phyloP scores from a whole-genome alignment of 2,329 filamentous ascomycete species.

The Biscogniauxia sp. region DNA sequence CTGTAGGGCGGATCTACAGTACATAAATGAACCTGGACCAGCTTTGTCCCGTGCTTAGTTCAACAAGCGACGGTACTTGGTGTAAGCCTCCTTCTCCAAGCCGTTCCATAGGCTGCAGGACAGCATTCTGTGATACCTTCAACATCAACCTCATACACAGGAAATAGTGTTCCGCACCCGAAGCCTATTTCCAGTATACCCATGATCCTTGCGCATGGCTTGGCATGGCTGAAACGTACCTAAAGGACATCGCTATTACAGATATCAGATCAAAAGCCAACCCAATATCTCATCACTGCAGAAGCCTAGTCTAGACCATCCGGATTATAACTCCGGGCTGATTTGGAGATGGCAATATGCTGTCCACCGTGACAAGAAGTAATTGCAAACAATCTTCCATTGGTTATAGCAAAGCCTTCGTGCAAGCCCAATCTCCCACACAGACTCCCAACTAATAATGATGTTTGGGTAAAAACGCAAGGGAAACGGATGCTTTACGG shows the following conservation, averaged over 20 bases:
- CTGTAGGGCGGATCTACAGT: not conserved
- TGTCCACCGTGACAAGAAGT: constrained; percentile 12
- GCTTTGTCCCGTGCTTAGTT: not conserved
- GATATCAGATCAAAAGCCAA: not conserved
- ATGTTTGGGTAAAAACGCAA: constrained; percentile 15
- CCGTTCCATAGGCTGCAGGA: not conserved
- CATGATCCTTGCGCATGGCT: not conserved
- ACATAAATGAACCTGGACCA: not conserved
- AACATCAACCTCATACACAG: not conserved
- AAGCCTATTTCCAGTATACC: not conserved
- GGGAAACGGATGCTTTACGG: constrained; percentile 7
- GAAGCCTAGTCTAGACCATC: constrained; percentile 10
- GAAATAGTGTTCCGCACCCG: not conserved
- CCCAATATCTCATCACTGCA: not conserved
- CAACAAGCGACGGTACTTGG: not conserved
- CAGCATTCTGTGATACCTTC: not conserved
- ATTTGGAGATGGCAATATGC: constrained; percentile 2
- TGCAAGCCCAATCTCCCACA: constrained; percentile 15
- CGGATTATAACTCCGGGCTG: constrained; percentile 4
- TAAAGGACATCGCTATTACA: not conserved
- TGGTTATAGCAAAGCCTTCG: constrained; percentile 2
- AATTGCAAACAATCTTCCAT: constrained; percentile 6
- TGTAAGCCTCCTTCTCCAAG: not conserved
- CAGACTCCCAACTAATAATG: constrained; percentile 1
- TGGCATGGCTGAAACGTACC: not conserved